Percentiles rank a stretch among this genome's conserved stretches.
Conservation (phyloP, 192 early-diverging fungal genomes). For the Allomyces arbusculus region DNA sequence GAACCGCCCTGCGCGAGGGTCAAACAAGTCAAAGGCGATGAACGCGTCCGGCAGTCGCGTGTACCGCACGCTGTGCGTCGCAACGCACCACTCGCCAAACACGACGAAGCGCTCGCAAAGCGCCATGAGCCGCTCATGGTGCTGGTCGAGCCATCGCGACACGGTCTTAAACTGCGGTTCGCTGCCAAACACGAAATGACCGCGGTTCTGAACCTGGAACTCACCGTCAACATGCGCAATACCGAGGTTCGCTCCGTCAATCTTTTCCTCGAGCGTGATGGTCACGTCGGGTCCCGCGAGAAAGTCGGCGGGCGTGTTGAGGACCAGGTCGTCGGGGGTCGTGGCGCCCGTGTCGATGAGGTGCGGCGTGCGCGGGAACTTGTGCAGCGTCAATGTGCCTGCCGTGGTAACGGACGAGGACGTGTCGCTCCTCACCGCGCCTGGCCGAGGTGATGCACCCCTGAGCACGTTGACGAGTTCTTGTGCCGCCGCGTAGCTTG, state of each 20-base stretch:
- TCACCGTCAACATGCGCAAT: slow-evolving; percentile 9
- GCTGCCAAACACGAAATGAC: slow-evolving; percentile 10
- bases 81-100: slow-evolving; percentile 26
- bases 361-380: background rate
- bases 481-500: too few relatives aligned
- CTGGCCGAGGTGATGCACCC: too few relatives aligned
- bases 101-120: slow-evolving; percentile 5
- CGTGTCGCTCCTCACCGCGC: too few relatives aligned
- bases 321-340: background rate
- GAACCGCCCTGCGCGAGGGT: slow-evolving; percentile 8
- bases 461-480: too few relatives aligned
- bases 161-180: slow-evolving; percentile 1
- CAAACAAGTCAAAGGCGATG: slow-evolving; percentile 19
- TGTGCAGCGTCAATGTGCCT: background rate
- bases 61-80: slow-evolving; percentile 16
- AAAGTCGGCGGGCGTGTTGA: background rate
- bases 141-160: background rate
- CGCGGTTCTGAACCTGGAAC: slow-evolving; percentile 19
- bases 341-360: background rate
- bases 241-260: slow-evolving; percentile 28
- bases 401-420: too few relatives aligned
- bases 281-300: background rate
- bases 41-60: slow-evolving; percentile 12
- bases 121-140: background rate
- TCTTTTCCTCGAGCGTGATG: slow-evolving; percentile 22